Base-by-base conservation (phyloP, 169 alveolate genomes). In the Eimeria necatrix region DNA sequence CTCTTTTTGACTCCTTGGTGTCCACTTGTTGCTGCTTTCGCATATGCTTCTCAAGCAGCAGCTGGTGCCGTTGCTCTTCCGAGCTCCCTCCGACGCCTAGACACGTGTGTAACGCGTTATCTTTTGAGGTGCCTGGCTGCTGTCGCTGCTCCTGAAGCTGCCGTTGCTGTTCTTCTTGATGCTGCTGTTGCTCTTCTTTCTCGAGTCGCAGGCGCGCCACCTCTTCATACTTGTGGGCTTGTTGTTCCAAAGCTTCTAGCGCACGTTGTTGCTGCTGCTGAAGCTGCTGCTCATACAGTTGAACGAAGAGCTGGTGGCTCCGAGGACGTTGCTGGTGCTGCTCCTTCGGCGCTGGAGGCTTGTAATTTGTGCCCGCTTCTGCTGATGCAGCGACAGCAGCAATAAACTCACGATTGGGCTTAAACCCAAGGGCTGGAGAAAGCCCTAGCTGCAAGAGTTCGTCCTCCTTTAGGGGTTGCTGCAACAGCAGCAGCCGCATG, bases 401-500 rank as follows among this genome's bases (percentile, higher is more conserved):
- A 51, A 59, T 48, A 22, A 83, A 93, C 22, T 68, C 74, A 12
- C 61, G 86, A 52, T 93, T 80, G 56, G 81, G 80, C 26, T 78
- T 60, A 49, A 94, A 94, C 6, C 96, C 96, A n/a, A 84, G 41
- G 24, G 89, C 81, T 10, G 94, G 94, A 6, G 78, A 51, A 24
- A 94, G 64, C 51, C 94, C 74, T 20, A 80, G 93, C 73, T 80
- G 91, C 86, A 70, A 83, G 61, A 94, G 94, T 70, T 81, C 94
- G 46, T 84, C 91, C 32, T 60, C 81, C 74, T 80, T 46, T 24
- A 94, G 86, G 46, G 96, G 96, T 84, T 84, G 81, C 93, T 88
- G 94, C 94, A 59, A 52, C 86, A 86, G 93, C 86, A 93, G 83
- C 85, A 94, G 91, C 59, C 94, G 97, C 70, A 95, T 94, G 91